phyloP scores from a whole-genome alignment of 495 filamentous ascomycete genomes.

The Talaromyces adpressus region DNA sequence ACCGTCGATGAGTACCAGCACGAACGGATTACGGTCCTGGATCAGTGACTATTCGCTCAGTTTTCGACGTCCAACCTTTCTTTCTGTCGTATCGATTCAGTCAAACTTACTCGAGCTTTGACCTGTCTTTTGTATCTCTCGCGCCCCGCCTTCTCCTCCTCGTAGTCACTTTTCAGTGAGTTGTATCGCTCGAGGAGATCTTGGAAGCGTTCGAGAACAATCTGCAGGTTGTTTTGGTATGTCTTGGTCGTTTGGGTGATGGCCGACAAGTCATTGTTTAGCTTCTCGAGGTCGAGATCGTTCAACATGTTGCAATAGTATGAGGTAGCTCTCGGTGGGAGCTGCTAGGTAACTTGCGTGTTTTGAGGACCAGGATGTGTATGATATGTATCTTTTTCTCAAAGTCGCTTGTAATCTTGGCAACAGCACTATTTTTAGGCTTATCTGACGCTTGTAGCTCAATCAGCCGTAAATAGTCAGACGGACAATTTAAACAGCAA shows the following conservation, averaged over 20 bases:
- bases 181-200: conserved; percentile 43
- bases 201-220: conserved; percentile 31
- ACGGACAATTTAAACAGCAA: too few relatives aligned
- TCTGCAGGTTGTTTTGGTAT: conserved; percentile 29
- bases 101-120: conserved; percentile 34
- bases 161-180: conserved; percentile 47
- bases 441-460: too few relatives aligned
- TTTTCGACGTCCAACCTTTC: not conserved
- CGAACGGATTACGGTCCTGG: conserved; percentile 52
- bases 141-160: conserved; percentile 46
- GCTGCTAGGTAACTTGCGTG: not conserved
- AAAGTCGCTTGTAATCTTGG: not conserved
- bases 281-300: conserved; percentile 30
- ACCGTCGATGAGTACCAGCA: conserved; percentile 54
- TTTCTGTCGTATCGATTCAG: not conserved
- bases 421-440: too few relatives aligned
- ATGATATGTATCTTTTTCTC: too few relatives aligned
- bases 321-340: not conserved
- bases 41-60: not conserved
- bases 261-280: conserved; percentile 21
- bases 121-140: conserved; percentile 48
- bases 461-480: too few relatives aligned
- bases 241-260: conserved; percentile 24
- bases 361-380: not conserved
- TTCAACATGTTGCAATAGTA: conserved; percentile 23